Conservation (phyloP, 2,329 filamentous ascomycete species). For the Trichoderma hamatum region DNA sequence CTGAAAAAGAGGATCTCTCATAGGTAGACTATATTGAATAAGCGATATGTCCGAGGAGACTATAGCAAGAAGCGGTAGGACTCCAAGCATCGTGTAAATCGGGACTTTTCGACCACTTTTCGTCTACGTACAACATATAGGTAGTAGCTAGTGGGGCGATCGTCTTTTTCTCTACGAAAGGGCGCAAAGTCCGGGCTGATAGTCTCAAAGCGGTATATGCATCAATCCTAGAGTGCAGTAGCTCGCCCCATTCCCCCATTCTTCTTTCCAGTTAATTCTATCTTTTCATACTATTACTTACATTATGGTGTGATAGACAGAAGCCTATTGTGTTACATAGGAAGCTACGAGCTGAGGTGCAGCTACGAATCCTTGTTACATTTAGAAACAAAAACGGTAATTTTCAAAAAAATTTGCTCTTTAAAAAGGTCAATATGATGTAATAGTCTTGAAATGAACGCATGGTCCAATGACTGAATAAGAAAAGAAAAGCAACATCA, state of each 20-base stretch:
- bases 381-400: not conserved
- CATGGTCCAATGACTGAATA: not conserved
- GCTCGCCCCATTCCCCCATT: not conserved
- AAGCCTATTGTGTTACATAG: not conserved
- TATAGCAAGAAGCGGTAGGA: not conserved
- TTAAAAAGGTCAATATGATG: not conserved
- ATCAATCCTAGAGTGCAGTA: not conserved
- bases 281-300: not conserved
- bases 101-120: not conserved
- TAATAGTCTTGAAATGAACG: not conserved
- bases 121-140: not conserved
- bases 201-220: not conserved
- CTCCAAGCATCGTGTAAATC: not conserved
- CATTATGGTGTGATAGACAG: not conserved
- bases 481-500: not conserved
- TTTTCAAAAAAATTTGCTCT: not conserved
- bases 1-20: not conserved
- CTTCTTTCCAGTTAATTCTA: not conserved
- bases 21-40: not conserved
- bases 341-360: not conserved
- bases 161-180: not conserved
- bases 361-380: not conserved
- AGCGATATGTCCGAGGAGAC: not conserved
- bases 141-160: not conserved
- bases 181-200: slow-evolving; percentile 11